Base-by-base conservation (phyloP, 2,329 filamentous ascomycete genomes). In the Zymoseptoria crescenta region DNA sequence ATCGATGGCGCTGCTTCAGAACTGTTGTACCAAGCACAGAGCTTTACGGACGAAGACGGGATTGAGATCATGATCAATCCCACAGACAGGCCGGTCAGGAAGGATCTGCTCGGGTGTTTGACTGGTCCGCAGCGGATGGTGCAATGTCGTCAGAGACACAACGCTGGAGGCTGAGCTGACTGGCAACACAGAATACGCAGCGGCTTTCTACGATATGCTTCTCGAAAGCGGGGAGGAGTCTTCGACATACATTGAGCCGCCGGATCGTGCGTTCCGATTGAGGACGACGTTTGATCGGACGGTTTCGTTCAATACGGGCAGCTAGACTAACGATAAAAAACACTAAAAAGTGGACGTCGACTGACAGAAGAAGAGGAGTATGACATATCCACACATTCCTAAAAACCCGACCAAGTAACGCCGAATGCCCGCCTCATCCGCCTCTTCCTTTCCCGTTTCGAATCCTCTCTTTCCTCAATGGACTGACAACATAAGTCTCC, bases 401-500 rank as follows among this genome's bases (percentile, higher is more conserved):
- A 4, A 3, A 24, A 24, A 24, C 24, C 24, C 24, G 4, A 24
- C 24, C 24, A 24, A 24, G 10, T 41, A 16, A 30, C 29, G 10
- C 29, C 35, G 35, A 41, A 41, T 10, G 24, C 10, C 35, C 16
- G 10, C 3, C 16, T 51, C 13, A 21, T 19, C 24, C 16, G 2
- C 20, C 20, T 8, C 9, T 16, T 24, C 20, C 7, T 20, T 19
- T 24, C 49, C 24, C 49, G 7, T 19, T 28, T n/a, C n/a, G n/a
- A 29, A 52, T 30, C 10, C 29, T 52, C 10, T 30, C 24, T n/a
- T 52, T 29, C 9, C 54, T 58, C 35, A 60, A 20, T 8, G 63
- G 62, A 45, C 62, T 62, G 24, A 64, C 55, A 19, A 59, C 57
- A 49, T 61, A 61, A 9, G 24, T 28, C 51, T 10, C 24, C n/a